These are phyloP conservation scores for Botrytis paeoniae DNA, from an alignment of 2,329 filamentous ascomycete species.

Conservation along the genomic window DNA sequence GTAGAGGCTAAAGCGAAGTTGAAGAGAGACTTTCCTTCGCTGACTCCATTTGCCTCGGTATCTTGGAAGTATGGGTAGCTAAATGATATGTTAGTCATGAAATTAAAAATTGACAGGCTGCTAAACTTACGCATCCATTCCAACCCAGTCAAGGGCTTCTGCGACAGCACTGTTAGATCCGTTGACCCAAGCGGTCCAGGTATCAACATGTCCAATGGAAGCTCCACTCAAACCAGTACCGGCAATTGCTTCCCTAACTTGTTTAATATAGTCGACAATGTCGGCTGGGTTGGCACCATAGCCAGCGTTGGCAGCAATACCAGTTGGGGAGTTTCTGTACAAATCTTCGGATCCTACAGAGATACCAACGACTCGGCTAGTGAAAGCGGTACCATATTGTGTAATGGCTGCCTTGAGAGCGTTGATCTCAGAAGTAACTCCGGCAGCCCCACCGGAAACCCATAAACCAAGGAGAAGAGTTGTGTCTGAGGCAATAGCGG, in stretches of 20 bases:
- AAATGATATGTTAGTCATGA: not conserved
- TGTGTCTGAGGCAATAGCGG: conserved; percentile 77
- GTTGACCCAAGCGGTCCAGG: conserved; percentile 80
- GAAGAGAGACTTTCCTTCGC: conserved; percentile 64
- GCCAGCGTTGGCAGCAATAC: conserved; percentile 59
- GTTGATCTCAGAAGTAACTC: conserved; percentile 68
- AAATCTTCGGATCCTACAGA: conserved; percentile 85
- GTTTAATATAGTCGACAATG: conserved; percentile 67
- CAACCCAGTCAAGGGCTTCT: conserved; percentile 71
- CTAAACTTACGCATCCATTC: conserved; percentile 62
- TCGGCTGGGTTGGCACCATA: conserved; percentile 60
- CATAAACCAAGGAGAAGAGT: conserved; percentile 79
- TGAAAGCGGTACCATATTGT: conserved; percentile 65
- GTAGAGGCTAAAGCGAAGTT: conserved; percentile 62
- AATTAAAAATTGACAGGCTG: too few species aligned
- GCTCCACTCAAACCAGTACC: conserved; percentile 57
- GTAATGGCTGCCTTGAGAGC: conserved; percentile 68
- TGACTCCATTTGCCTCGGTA: conserved; percentile 63
- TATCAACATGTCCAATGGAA: conserved; percentile 81
- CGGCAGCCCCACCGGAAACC: conserved; percentile 64
- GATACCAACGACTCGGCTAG: conserved; percentile 71
- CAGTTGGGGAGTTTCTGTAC: conserved; percentile 73
- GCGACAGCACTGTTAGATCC: conserved; percentile 68
- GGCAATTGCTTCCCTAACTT: conserved; percentile 61
- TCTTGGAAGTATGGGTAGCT: conserved; percentile 77